phyloP scores from a whole-genome alignment of 1,139 yeast species.

The Debaryomyces robertsiae region DNA sequence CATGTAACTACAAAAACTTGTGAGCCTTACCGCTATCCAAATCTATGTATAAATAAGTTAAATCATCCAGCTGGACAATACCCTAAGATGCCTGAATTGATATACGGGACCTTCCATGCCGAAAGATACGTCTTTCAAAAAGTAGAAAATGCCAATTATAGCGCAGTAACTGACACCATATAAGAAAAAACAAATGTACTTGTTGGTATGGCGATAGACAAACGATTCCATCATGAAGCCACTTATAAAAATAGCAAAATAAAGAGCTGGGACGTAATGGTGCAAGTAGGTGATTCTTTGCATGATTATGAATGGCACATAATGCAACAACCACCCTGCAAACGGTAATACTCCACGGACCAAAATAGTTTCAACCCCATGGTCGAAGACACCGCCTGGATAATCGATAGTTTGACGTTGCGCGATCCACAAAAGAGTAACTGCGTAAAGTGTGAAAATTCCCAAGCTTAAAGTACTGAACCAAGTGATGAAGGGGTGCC shows the following conservation, averaged over 20 bases:
- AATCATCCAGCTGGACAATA: conserved; percentile 35
- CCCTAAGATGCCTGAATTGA: conserved; percentile 26
- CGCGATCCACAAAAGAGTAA: conserved; percentile 29
- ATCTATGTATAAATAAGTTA: conserved; percentile 4
- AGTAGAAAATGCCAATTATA: conserved; percentile 31
- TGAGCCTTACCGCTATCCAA: not conserved
- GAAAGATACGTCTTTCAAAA: conserved; percentile 30
- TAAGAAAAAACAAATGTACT: conserved; percentile 15
- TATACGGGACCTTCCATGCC: conserved; percentile 38
- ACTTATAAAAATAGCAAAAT: conserved; percentile 34
- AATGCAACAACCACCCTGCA: conserved; percentile 36
- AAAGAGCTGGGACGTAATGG: conserved; percentile 40
- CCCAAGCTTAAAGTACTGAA: conserved; percentile 40
- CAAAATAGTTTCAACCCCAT: conserved; percentile 28
- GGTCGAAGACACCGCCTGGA: conserved; percentile 17
- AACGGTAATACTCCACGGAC: conserved; percentile 36
- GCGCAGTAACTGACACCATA: conserved; percentile 25
- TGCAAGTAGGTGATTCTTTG: conserved; percentile 39
- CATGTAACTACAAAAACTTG: no score
- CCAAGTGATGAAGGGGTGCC: conserved; percentile 72
- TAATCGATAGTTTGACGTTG: conserved; percentile 33
- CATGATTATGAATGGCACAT: conserved; percentile 35
- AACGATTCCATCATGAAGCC: conserved; percentile 40
- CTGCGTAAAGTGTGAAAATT: conserved; percentile 22
- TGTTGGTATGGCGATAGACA: conserved; percentile 19